These are phyloP conservation scores for Phlyctochytrium planicorne DNA, from an alignment of 192 early-diverging fungal species.

Conservation along the genomic window DNA sequence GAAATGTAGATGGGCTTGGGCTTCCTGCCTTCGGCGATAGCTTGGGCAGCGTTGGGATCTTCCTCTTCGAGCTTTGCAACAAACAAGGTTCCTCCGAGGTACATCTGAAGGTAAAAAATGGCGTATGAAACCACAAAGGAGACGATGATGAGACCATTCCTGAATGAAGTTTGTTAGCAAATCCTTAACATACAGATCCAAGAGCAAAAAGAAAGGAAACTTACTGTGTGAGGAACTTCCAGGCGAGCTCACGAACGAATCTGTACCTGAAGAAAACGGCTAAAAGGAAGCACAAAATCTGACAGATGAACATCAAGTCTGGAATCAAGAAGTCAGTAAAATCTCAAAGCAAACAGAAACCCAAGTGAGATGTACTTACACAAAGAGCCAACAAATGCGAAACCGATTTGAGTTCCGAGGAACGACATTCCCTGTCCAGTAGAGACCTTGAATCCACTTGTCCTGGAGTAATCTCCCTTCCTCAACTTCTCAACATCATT, in stretches of 20 bases:
- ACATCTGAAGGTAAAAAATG: not conserved
- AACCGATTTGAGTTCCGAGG: slow-evolving; percentile 7
- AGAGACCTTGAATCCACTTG: not conserved
- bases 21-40: not conserved
- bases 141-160: slow-evolving; percentile 15
- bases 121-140: not conserved
- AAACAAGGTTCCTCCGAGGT: slow-evolving; percentile 11
- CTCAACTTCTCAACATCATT: slow-evolving; percentile 5
- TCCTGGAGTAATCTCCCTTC: slow-evolving; percentile 2
- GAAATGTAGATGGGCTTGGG: not conserved
- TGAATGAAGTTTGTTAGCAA: too few species aligned
- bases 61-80: slow-evolving; percentile 6
- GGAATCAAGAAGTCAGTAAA: not conserved
- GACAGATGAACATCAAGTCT: not conserved
- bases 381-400: slow-evolving; percentile 1
- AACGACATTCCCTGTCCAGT: not conserved
- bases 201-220: too few species aligned
- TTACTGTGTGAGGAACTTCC: slow-evolving; percentile 1
- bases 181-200: too few species aligned
- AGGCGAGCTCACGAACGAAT: not conserved
- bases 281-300: not conserved
- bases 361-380: not conserved
- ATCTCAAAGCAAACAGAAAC: not conserved
- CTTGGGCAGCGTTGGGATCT: not conserved
- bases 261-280: not conserved